Conservation (phyloP, 192 early-diverging fungal species). For the Pilaira anomala region DNA sequence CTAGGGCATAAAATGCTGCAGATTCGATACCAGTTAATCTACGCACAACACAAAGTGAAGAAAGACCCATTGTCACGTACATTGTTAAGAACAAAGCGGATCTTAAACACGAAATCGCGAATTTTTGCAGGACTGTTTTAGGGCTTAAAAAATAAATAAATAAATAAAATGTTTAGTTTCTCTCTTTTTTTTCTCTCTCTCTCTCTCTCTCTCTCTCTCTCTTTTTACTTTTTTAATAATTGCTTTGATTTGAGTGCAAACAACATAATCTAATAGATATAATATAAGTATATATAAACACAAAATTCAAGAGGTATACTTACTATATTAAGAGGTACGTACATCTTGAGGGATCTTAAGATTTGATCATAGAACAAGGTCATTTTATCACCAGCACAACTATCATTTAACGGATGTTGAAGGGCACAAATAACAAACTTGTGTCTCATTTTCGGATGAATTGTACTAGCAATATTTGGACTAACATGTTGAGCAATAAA, state of each 20-base stretch:
- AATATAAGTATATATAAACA: neutral
- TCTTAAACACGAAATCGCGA: constrained; percentile 51
- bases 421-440: constrained; percentile 55
- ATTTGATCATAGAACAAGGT: constrained; percentile 45
- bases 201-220: neutral
- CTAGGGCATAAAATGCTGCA: constrained; percentile 44
- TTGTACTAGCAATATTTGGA: constrained; percentile 48
- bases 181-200: neutral
- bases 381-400: constrained; percentile 44
- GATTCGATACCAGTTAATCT: constrained; percentile 44
- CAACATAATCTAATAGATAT: constrained; percentile 40
- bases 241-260: constrained; percentile 36
- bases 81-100: constrained; percentile 59
- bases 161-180: neutral
- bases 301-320: constrained; percentile 4
- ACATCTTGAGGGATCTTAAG: constrained; percentile 54
- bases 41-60: constrained; percentile 55
- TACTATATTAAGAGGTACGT: constrained; percentile 61
- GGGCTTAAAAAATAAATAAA: constrained; percentile 25
- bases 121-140: constrained; percentile 38
- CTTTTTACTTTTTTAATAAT: constrained; percentile 32
- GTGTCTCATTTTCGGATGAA: constrained; percentile 45
- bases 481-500: constrained; percentile 49
- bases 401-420: constrained; percentile 55
- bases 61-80: constrained; percentile 49